Evolutionary conservation across 805 yeast species (phyloP).

Genomic region (Wickerhamiella siamensis): DNA sequence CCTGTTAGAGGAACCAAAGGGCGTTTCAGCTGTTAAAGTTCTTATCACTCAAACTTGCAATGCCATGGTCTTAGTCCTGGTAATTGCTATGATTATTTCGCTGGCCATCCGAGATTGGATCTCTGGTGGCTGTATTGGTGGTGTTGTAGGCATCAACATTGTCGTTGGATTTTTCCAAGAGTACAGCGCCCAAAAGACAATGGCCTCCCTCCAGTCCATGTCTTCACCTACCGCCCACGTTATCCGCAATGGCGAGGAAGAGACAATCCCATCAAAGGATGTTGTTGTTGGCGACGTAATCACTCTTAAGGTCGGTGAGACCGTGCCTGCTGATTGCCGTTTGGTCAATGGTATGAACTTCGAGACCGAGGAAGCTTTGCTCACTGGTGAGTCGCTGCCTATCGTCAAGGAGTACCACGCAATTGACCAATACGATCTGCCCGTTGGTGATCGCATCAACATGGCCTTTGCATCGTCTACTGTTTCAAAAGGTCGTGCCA

Average conservation of each 20-base stretch:
- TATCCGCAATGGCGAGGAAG: slow-evolving; percentile 43
- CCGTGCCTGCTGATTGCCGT: slow-evolving; percentile 62
- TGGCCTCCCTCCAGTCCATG: slow-evolving; percentile 54
- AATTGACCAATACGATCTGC: slow-evolving; percentile 30
- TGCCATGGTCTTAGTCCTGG: slow-evolving; percentile 63
- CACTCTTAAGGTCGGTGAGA: slow-evolving; percentile 52
- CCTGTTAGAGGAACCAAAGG: slow-evolving; percentile 43
- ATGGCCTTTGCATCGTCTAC: slow-evolving; percentile 57
- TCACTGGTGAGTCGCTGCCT: slow-evolving; percentile 54
- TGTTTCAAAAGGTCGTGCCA: slow-evolving; percentile 62
- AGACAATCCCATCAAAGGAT: slow-evolving; percentile 43
- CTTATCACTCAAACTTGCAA: slow-evolving; percentile 54
- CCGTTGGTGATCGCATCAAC: slow-evolving; percentile 62
- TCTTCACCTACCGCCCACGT: slow-evolving; percentile 61
- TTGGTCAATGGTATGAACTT: slow-evolving; percentile 44
- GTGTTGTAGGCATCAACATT: slow-evolving; percentile 50
- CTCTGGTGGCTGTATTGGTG: slow-evolving; percentile 67
- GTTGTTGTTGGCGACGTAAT: slow-evolving; percentile 67
- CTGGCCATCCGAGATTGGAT: slow-evolving; percentile 66
- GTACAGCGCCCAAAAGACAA: slow-evolving; percentile 60
- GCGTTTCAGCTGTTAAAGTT: slow-evolving; percentile 40
- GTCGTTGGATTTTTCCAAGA: slow-evolving; percentile 59
- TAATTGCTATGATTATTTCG: slow-evolving; percentile 56
- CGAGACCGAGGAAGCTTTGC: slow-evolving; percentile 55
- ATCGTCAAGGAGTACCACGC: slow-evolving; percentile 38